Conservation (phyloP, 306 rosid genomes). For the Sicyos edulis region DNA sequence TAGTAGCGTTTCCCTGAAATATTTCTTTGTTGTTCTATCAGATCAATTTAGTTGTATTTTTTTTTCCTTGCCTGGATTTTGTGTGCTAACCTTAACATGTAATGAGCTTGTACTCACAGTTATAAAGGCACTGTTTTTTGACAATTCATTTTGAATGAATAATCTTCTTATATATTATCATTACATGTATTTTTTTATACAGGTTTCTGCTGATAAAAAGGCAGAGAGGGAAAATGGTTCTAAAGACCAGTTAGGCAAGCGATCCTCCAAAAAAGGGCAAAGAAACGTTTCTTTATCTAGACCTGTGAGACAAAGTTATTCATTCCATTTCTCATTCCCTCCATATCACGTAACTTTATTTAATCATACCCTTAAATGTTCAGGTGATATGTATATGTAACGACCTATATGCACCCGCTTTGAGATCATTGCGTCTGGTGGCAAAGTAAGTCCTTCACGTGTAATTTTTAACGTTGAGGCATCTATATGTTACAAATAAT, state of each 20-base stretch:
- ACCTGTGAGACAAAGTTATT: conserved; percentile 62
- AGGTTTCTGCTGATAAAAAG: conserved; percentile 72
- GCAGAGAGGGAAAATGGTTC: conserved; percentile 50
- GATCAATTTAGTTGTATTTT: not conserved
- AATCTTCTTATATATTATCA: conserved; percentile 16
- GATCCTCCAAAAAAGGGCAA: conserved; percentile 51
- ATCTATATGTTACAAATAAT: not conserved
- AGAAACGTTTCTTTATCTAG: conserved; percentile 56
- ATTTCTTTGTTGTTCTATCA: not conserved
- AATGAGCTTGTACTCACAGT: not conserved
- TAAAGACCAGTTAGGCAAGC: conserved; percentile 46
- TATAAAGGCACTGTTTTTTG: not conserved
- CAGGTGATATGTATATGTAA: conserved; percentile 97
- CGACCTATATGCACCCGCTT: conserved; percentile 86
- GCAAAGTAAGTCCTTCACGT: conserved; percentile 68
- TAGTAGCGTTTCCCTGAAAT: not conserved
- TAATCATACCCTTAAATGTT: conserved; percentile 20
- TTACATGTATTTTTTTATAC: conserved; percentile 2
- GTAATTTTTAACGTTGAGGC: conserved; percentile 13
- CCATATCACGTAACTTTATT: conserved; percentile 18
- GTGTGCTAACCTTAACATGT: conserved; percentile 4
- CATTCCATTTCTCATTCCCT: conserved; percentile 19
- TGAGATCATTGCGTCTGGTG: conserved; percentile 81
- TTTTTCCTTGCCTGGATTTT: not conserved
- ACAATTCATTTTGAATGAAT: not conserved